Evolutionary conservation across 2,329 filamentous ascomycete species (phyloP), one percentile per base, ranked within the genome.

Genomic region (Trichoderma atrobrunneum): DNA sequence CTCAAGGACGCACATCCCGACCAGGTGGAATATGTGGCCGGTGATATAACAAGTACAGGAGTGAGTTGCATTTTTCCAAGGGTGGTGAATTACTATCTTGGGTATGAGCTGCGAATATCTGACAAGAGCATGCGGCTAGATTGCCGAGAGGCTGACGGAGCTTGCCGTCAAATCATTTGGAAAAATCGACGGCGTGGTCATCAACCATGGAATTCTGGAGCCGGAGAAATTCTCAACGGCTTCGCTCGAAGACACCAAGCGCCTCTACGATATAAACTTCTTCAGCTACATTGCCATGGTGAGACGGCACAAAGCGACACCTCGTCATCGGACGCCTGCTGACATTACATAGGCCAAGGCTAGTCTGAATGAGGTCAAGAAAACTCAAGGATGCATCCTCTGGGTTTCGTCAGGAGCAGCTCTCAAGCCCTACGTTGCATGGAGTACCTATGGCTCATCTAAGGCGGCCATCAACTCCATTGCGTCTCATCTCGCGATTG

Each of bases 401-500:
- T 90, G 96, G 78, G 89, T 92, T 11, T 96, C 93, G 0, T 95
- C 93, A 0, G 94, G 95, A 1, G 94, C 94, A 1, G 88, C 93
- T 1, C 80, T 82, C 3, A 86, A 85, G 61, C 87, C 88, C 0
- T 95, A 94, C 78, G 83, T 86, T 1, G 88, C 89, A 0, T 97
- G 94, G 94, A 92, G 90, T 43, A 87, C 91, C 3, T 97, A 97
- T 78, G 93, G 94, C 1, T 90, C 92, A 1, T 90, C 91, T 21
- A 97, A 97, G 82, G 93, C 94, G 0, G 93, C 92, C 1, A 79
- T 96, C 77, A 97, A 97, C 80, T 93, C 95, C 76, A 83, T 97
- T 6, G 90, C 91, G 1, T 82, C 87, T 56, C 93, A 95, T 43
- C 81, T 98, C 43, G 89, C 89, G 0, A 86, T 87, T 1, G 95